Evolutionary conservation across 1,284 basidiomycete species (phyloP), one percentile per base, ranked within the genome.

Genomic region (Omphalotus olearius): DNA sequence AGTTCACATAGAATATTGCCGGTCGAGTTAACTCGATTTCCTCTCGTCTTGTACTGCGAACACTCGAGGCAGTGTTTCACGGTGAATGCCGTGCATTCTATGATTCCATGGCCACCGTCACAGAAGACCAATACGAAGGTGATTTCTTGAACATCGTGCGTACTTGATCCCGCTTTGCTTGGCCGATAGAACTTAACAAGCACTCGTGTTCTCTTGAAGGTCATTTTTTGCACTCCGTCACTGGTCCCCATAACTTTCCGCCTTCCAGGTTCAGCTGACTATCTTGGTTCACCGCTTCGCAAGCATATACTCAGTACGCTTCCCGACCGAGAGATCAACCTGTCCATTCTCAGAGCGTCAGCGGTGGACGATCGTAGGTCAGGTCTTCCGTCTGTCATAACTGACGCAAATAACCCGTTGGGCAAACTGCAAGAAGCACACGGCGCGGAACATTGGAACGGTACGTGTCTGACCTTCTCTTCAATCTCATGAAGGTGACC

Each of bases 91-190:
- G 91, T 17, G 84, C 78, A 1, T 93, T 94, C 72, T 83, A 88
- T 57, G 93, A 96, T 65, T 69, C 74, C 9, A 64, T 80, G 40
- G 67, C 71, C 11, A 6, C 30, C 14, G 16, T 79, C 10, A 55
- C 68, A 0, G 72, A 76, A 20, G 73, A 81, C 37, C 62, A 75
- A 54, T 68, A 76, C 38, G 65, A 73, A 23, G 66, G 74, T 2
- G 80, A 83, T 38, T 83, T 89, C 61, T 70, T 85, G 45, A 94
- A 94, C 64, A 78, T 92, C 69, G 91, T 91, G 57, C 50, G 77
- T 68, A 4, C 49, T 23, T n/a, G 2, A 10, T 18, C 5, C 16
- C 17, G 10, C 9, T 30, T 7, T 10, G 37, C 14, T 26, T 40
- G 18, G 14, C 45, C 26, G 43, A 13, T 33, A 33, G 7, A 33